Conservation (phyloP, 306 rosid species). For the Cicer judaicum region DNA sequence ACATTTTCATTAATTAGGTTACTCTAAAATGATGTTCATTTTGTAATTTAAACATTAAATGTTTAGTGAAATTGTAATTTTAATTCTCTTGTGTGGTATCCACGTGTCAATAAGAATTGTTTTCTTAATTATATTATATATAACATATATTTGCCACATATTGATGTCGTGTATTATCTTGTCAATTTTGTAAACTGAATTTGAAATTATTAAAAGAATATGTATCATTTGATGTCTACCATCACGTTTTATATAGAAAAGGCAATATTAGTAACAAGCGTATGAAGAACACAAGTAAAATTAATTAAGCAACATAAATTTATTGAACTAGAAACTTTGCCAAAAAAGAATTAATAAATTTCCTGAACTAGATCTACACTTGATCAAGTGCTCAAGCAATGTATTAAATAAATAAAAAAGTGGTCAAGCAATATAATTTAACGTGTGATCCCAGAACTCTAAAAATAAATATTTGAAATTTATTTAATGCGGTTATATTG, state of each 20-base stretch:
- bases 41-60: constrained; percentile 1
- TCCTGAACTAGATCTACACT: constrained; percentile 2
- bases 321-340: neutral
- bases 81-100: neutral
- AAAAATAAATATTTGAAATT: neutral
- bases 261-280: constrained; percentile 3
- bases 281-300: neutral
- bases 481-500: too few species aligned
- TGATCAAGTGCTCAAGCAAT: neutral
- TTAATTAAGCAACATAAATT: neutral
- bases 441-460: neutral
- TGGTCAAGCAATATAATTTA: neutral
- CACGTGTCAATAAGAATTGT: neutral
- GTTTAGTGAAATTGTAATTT: neutral
- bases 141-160: neutral
- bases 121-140: neutral
- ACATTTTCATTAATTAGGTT: too few species aligned
- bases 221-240: neutral
- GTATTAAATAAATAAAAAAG: constrained; percentile 1
- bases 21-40: neutral
- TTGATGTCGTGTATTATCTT: neutral
- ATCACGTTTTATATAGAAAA: neutral
- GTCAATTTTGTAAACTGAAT: neutral
- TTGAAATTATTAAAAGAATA: neutral
- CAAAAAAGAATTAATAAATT: neutral